Base-by-base conservation (phyloP, 139 green algal genomes). In the Chlorella sp. region DNA sequence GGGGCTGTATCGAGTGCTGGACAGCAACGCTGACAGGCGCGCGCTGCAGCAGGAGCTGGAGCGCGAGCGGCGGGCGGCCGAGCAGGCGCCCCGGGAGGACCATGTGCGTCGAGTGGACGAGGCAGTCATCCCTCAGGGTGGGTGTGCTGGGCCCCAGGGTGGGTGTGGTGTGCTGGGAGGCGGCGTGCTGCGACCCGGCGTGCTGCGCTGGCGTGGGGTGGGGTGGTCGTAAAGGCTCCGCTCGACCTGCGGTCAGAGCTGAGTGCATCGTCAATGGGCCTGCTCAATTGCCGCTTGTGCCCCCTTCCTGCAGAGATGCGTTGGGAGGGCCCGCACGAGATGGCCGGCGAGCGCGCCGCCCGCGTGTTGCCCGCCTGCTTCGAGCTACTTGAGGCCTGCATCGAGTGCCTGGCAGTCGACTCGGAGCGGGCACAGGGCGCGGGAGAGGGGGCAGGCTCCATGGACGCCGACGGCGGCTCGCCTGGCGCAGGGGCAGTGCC, bases 351-450 rank as follows among this genome's bases (percentile, higher is more conserved):
- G 3, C 76, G 87, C 1, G 88, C 86, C 8, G 46, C 76, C 27
- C 66, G 51, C 27, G 45, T 86, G 42, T 75, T 93, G 71, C 88
- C 88, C 2, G 62, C 61, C 27, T 84, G 76, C 73, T 87, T 86
- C 31, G 33, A 58, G 0, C 71, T 93, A 55, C 46, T 90, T 31
- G 88, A 93, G 76, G 77, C 58, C 0, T 61, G 62, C 4, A 60
- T 90, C 14, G 81, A 85, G 76, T 83, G 76, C 2, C 56, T 91
- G 71, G 86, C 86, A 9, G n/a, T 25, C 8, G 82, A 88, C 76
- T 70, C 77, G 17, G 79, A 74, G 38, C 77, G 60, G 40, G 77
- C 53, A 61, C 7, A 35, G 25, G 67, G 21, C 11, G 21, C 6
- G 29, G 29, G 23, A 29, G 40, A 25, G 29, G n/a, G 15, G 29